Evolutionary conservation across 441 rosid species (phyloP).

Genomic region (Sinapis alba): DNA sequence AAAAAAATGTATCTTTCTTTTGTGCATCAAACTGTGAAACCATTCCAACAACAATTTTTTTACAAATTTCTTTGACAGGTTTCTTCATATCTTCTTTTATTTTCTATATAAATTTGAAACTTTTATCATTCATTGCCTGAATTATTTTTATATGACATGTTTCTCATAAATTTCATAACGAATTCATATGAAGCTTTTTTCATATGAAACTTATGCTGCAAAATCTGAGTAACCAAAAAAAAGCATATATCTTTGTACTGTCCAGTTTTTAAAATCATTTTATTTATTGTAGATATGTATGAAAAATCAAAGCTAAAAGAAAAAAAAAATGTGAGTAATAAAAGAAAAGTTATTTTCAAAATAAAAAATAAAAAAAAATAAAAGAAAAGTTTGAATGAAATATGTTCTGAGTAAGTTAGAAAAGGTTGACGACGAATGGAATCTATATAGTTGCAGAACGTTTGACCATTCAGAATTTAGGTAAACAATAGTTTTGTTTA

Average conservation of each 20-base stretch:
- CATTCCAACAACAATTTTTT: background rate
- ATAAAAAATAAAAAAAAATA: too few species aligned
- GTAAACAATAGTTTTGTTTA: background rate
- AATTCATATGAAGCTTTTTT: too few species aligned
- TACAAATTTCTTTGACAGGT: background rate
- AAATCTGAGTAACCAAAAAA: background rate
- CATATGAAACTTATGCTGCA: too few species aligned
- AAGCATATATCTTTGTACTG: background rate
- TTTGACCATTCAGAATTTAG: background rate
- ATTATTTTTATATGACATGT: too few species aligned
- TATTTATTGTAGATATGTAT: background rate
- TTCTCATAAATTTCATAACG: background rate
- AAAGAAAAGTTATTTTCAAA: too few species aligned
- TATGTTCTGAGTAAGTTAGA: background rate
- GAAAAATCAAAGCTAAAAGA: background rate
- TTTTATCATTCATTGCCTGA: background rate
- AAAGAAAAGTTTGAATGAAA: too few species aligned
- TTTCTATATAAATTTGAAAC: background rate
- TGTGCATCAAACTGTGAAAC: background rate
- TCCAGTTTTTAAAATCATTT: background rate
- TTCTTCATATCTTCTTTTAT: background rate
- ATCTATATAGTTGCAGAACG: background rate
- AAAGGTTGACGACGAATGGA: background rate
- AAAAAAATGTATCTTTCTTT: too few species aligned
- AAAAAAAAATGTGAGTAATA: background rate